Evolutionary conservation across 768 basidiomycete species (phyloP).

Genomic region (Paxillus rubicundulus): DNA sequence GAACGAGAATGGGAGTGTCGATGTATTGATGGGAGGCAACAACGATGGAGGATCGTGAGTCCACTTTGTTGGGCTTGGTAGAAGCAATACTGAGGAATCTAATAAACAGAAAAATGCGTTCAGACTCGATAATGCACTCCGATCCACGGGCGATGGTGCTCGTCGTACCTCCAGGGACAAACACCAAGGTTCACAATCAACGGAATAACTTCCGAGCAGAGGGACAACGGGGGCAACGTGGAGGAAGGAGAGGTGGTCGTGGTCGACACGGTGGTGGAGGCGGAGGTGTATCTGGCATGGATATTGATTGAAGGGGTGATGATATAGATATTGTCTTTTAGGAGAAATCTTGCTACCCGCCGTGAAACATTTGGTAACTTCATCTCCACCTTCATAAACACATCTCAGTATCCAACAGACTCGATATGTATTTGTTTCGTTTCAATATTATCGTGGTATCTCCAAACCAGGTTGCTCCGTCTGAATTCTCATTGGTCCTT

Average conservation of each 20-base stretch:
- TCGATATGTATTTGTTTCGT: conserved; percentile 18
- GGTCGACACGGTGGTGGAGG: conserved; percentile 22
- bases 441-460: neutral
- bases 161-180: conserved; percentile 63
- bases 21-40: conserved; percentile 54
- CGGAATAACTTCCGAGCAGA: conserved; percentile 22
- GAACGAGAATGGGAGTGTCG: conserved; percentile 37
- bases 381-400: conserved; percentile 14
- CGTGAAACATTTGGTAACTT: conserved; percentile 10
- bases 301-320: conserved; percentile 23
- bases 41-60: conserved; percentile 54
- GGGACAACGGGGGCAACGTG: conserved; percentile 27
- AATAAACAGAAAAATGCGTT: conserved; percentile 74
- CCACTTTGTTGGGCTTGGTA: no score
- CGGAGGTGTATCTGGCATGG: conserved; percentile 21
- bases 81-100: neutral
- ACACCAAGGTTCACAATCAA: conserved; percentile 51
- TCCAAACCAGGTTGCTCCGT: no score
- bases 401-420: conserved; percentile 28
- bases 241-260: conserved; percentile 22
- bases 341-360: conserved; percentile 1
- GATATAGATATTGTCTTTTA: neutral
- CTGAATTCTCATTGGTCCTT: neutral
- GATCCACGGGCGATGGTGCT: conserved; percentile 68
- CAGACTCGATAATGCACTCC: conserved; percentile 62